phyloP scores from a whole-genome alignment of 768 basidiomycete genomes.

The Amanita polypyramis region DNA sequence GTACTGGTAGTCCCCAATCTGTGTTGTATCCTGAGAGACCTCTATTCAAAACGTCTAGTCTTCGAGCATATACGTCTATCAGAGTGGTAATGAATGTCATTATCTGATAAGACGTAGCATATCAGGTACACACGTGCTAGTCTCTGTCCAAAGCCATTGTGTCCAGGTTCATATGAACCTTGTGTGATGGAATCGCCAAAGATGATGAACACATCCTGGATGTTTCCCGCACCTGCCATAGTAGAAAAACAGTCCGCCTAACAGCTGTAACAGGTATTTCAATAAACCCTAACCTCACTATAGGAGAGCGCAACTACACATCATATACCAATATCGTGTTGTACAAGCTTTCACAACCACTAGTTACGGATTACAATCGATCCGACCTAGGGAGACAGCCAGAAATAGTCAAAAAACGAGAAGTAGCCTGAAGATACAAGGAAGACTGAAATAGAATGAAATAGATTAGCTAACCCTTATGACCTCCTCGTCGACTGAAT shows the following conservation, averaged over 20 bases:
- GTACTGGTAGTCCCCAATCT: slow-evolving; percentile 73
- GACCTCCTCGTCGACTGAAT: slow-evolving; percentile 4
- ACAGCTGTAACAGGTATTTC: neutral
- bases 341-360: slow-evolving; percentile 5
- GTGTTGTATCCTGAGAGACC: slow-evolving; percentile 83
- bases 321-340: slow-evolving; percentile 1
- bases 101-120: slow-evolving; percentile 2
- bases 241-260: neutral
- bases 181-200: slow-evolving; percentile 83
- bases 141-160: slow-evolving; percentile 54
- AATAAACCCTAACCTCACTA: slow-evolving; percentile 27
- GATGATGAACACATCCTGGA: slow-evolving; percentile 61
- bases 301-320: slow-evolving; percentile 14
- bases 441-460: neutral
- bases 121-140: slow-evolving; percentile 43
- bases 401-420: neutral
- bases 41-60: slow-evolving; percentile 79
- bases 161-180: slow-evolving; percentile 39
- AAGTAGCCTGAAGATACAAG: slow-evolving; percentile 6
- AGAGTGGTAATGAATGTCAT: neutral
- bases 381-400: slow-evolving; percentile 2
- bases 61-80: slow-evolving; percentile 67
- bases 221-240: slow-evolving; percentile 33
- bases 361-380: slow-evolving; percentile 4
- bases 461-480: neutral